Percentiles rank a stretch among this genome's conserved stretches.
Conservation (phyloP, 176 grass and related monocot species). For the Stipa capillata region DNA sequence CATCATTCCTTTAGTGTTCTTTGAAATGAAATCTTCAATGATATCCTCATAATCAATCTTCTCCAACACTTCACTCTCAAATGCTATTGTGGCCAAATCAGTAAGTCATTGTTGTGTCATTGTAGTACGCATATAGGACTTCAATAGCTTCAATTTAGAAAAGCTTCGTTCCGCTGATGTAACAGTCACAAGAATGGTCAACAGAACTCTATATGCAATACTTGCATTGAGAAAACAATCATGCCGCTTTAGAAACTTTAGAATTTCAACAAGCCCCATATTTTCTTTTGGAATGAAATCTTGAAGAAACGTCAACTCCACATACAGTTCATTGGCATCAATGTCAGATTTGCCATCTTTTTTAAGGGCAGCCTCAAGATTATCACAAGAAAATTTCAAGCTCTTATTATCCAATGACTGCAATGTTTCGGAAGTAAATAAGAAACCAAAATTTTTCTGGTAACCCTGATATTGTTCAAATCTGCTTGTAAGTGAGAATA, state of each 20-base stretch:
- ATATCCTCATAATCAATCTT: too few relatives aligned
- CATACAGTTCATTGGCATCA: not conserved
- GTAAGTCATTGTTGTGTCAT: not conserved
- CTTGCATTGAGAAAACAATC: not conserved
- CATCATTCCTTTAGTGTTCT: too few relatives aligned
- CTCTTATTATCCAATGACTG: not conserved
- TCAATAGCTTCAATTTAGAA: not conserved
- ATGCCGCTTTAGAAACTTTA: not conserved
- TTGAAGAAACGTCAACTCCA: not conserved
- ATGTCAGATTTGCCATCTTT: not conserved
- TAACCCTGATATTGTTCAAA: not conserved
- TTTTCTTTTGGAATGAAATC: not conserved
- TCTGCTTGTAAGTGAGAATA: not conserved
- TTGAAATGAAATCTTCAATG: too few relatives aligned
- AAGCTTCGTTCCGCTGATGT: not conserved
- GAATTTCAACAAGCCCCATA: not conserved
- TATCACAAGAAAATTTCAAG: not conserved
- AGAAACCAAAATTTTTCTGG: not conserved
- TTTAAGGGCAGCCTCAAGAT: not conserved
- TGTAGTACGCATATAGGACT: not conserved
- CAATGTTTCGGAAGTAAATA: not conserved
- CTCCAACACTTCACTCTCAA: not conserved
- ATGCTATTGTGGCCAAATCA: too few relatives aligned
- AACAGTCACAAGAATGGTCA: not conserved
- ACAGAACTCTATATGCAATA: not conserved